Conservation (phyloP, 768 basidiomycete genomes). For the Leccinum pellstonianum region DNA sequence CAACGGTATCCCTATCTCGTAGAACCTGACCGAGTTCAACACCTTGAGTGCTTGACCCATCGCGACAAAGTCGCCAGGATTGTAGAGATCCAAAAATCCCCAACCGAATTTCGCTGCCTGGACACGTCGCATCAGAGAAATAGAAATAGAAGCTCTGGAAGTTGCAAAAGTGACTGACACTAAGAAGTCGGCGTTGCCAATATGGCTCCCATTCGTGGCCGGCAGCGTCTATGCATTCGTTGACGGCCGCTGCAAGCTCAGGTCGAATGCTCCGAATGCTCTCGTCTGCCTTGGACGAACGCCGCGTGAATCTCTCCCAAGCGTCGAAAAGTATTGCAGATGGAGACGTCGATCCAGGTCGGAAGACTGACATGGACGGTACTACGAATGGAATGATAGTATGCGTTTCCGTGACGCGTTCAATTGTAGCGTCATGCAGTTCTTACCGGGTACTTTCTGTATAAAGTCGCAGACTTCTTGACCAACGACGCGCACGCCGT, state of each 20-base stretch:
- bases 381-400: slow-evolving; percentile 38
- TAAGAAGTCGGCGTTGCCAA: slow-evolving; percentile 89
- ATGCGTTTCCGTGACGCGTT: not conserved
- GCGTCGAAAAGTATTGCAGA: slow-evolving; percentile 93
- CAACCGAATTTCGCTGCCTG: slow-evolving; percentile 98
- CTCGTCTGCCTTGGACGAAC: slow-evolving; percentile 91
- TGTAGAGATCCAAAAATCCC: slow-evolving; percentile 89
- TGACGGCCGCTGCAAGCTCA: slow-evolving; percentile 83
- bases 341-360: slow-evolving; percentile 89
- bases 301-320: slow-evolving; percentile 80
- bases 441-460: slow-evolving; percentile 87
- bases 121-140: not conserved
- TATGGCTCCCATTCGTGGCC: slow-evolving; percentile 87
- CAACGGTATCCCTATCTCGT: slow-evolving; percentile 90
- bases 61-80: slow-evolving; percentile 87
- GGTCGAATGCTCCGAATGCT: slow-evolving; percentile 84
- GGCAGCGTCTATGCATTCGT: slow-evolving; percentile 92
- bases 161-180: slow-evolving; percentile 44
- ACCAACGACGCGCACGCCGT: slow-evolving; percentile 84
- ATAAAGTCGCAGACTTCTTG: slow-evolving; percentile 83
- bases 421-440: not conserved
- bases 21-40: slow-evolving; percentile 87
- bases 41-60: slow-evolving; percentile 95
- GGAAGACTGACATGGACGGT: slow-evolving; percentile 79
- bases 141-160: not conserved